phyloP scores from a whole-genome alignment of 1,284 basidiomycete genomes.

The Sanghuangporus weigelae region DNA sequence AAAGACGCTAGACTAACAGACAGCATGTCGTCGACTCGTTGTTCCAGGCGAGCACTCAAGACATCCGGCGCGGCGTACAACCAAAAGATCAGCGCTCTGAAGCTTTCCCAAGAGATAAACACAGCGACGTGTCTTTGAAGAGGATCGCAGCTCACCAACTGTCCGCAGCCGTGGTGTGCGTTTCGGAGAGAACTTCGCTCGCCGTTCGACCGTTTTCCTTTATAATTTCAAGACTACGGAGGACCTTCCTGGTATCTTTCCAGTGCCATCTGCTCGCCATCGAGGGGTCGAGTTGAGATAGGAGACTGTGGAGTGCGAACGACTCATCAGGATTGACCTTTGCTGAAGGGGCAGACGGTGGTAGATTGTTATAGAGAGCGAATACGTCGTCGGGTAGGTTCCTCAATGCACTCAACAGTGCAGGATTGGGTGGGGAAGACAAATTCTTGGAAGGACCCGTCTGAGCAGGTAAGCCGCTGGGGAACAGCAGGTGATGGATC shows the following conservation, averaged over 20 bases:
- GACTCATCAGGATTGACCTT: slow-evolving; percentile 49
- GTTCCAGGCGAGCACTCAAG: slow-evolving; percentile 69
- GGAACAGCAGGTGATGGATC: slow-evolving; percentile 89
- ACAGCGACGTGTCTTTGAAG: not conserved
- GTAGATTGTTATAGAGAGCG: slow-evolving; percentile 49
- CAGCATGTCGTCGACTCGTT: slow-evolving; percentile 87
- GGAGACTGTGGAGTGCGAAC: slow-evolving; percentile 59
- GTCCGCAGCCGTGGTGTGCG: slow-evolving; percentile 41
- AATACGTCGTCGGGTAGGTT: slow-evolving; percentile 44
- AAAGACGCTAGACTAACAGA: slow-evolving; percentile 39
- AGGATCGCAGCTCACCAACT: slow-evolving; percentile 40
- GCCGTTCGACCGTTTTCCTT: slow-evolving; percentile 64
- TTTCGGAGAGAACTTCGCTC: slow-evolving; percentile 66
- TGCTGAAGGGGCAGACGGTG: slow-evolving; percentile 46
- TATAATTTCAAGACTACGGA: slow-evolving; percentile 77
- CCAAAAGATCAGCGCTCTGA: slow-evolving; percentile 88
- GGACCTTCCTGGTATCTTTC: slow-evolving; percentile 87
- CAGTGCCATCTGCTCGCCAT: slow-evolving; percentile 92
- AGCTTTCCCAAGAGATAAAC: slow-evolving; percentile 44
- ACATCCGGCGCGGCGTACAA: slow-evolving; percentile 71
- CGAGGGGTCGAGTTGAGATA: slow-evolving; percentile 67
- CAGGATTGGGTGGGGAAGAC: slow-evolving; percentile 28
- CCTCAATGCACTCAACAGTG: slow-evolving; percentile 34
- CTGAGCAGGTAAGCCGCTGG: slow-evolving; percentile 50
- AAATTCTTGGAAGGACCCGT: not conserved